Evolutionary conservation across 2,329 filamentous ascomycete species (phyloP), one percentile per base, ranked within the genome.

Genomic region (Epichloe sibirici): DNA sequence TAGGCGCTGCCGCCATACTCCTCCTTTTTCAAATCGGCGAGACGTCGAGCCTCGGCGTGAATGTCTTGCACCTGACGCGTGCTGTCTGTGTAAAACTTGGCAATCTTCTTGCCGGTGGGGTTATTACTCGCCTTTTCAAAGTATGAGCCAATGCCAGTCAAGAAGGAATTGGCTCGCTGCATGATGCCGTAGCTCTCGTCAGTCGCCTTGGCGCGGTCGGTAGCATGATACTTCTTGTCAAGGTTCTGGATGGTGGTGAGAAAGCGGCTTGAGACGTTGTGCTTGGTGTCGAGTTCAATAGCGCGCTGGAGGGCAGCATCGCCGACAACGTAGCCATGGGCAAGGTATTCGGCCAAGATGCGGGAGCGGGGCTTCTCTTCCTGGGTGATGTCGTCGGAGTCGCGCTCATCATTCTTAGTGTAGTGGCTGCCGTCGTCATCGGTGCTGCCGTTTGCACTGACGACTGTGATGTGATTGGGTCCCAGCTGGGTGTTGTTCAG

Each of bases 401-500:
- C 76, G 55, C 74, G 75, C 55, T 83, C 79, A 53, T 71, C 70
- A 59, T 78, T 77, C 54, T 76, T 73, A 55, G 74, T 75, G 38
- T 73, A 69, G 56, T 76, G 74, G 47, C 79, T 72, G 51, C 74
- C 72, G 58, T 86, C 81, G 57, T 86, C 82, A 49, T 79, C 78
- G 50, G 80, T 71, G 53, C 86, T 77, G 58, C 83, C 84, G 57
- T 85, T 75, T 49, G 79, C 79, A 58, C 82, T 79, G 44, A 84
- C 79, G 48, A 90, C 80, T 53, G 81, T 77, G 66, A 98, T 94
- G 65, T 93, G 83, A 59, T 90, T 88, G 55, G 85, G 74, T 57
- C 90, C 90, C 49, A 98, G 86, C 71, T 95, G 87, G 51, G 93
- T 98, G 77, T 95, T 94, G 74, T 97, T 91, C 58, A 98, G 84